Conservation (phyloP, 2,329 filamentous ascomycete genomes). For the Clarireedia hainanense region DNA sequence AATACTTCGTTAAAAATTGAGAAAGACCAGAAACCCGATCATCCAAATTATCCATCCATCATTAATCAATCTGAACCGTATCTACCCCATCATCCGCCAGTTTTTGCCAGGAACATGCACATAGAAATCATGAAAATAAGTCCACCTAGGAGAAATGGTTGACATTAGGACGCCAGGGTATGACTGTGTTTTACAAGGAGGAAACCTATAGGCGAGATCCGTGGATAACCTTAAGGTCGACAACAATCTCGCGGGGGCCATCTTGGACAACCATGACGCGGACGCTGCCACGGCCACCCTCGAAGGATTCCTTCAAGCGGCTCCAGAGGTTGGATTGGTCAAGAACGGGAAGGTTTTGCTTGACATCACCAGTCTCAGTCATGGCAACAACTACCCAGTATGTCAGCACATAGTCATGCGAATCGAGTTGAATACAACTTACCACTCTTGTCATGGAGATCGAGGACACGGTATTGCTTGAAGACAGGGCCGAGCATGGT, state of each 20-base stretch:
- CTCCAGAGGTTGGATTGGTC: conserved; percentile 86
- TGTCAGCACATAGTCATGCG: conserved; percentile 8
- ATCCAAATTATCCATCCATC: conserved; percentile 11
- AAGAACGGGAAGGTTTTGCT: conserved; percentile 87
- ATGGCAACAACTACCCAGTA: conserved; percentile 69
- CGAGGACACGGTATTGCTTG: conserved; percentile 99
- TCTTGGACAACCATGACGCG: conserved; percentile 95
- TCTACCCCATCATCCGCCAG: conserved; percentile 11
- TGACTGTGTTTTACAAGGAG: background rate
- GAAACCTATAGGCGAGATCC: conserved; percentile 49
- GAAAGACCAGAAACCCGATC: conserved; percentile 7
- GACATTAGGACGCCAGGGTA: conserved; percentile 5
- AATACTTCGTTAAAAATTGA: conserved; percentile 7
- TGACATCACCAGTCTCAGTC: conserved; percentile 96
- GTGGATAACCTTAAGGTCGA: conserved; percentile 99
- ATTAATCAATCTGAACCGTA: conserved; percentile 13
- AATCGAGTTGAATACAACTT: conserved; percentile 27
- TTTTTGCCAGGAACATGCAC: conserved; percentile 9
- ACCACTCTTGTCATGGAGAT: conserved; percentile 76
- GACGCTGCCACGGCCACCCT: conserved; percentile 86
- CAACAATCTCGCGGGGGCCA: conserved; percentile 84
- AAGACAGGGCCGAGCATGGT: conserved; percentile 99
- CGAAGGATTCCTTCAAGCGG: conserved; percentile 76
- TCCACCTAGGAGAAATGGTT: conserved; percentile 1
- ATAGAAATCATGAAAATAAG: conserved; percentile 8